These are phyloP conservation scores for Pythium folliculosum DNA, from an alignment of 352 stramenopile genomes.

Conservation along the genomic window DNA sequence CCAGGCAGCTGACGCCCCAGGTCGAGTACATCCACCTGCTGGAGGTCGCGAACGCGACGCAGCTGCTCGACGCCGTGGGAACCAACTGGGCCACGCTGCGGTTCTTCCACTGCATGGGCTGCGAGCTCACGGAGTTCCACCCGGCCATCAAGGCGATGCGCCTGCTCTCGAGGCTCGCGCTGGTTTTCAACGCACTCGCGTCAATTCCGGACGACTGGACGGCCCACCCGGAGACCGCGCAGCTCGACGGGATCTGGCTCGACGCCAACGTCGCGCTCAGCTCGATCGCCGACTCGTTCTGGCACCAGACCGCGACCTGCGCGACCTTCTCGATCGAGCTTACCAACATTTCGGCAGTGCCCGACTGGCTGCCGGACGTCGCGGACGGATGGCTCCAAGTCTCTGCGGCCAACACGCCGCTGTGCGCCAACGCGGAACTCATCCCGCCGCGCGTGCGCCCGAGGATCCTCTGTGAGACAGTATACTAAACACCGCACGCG, in stretches of 20 bases:
- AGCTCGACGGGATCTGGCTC: constrained; percentile 1
- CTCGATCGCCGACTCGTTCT: not conserved
- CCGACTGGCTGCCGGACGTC: not conserved
- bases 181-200: too few species aligned
- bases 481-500: too few species aligned
- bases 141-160: too few species aligned
- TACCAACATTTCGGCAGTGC: not conserved
- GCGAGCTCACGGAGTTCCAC: too few species aligned
- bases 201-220: not conserved
- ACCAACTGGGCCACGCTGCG: not conserved
- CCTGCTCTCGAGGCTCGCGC: too few species aligned
- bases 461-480: too few species aligned
- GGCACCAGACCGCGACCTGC: not conserved
- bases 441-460: too few species aligned
- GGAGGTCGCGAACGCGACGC: not conserved
- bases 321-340: not conserved
- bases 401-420: not conserved
- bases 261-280: not conserved
- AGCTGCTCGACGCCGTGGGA: not conserved
- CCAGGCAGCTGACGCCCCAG: not conserved
- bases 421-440: not conserved
- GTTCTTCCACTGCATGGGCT: too few species aligned
- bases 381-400: not conserved
- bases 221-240: not conserved
- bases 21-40: not conserved